phyloP scores from a whole-genome alignment of 2,329 filamentous ascomycete genomes.

The Alternaria viburni region DNA sequence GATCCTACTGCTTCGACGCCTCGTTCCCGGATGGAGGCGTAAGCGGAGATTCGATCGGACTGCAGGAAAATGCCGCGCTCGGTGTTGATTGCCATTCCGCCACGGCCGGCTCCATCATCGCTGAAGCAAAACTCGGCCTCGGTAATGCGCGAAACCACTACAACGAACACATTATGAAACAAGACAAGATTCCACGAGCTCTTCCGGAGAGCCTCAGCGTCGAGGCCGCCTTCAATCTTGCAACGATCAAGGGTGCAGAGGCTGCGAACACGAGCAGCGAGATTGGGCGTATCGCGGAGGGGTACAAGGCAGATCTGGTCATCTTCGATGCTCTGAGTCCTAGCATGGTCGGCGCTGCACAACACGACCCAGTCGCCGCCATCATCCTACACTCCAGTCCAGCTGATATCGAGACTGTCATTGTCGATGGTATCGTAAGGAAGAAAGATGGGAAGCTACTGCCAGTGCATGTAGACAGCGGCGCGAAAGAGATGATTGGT shows the following conservation, averaged over 20 bases:
- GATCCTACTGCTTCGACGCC: constrained; percentile 47
- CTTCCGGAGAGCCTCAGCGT: constrained; percentile 54
- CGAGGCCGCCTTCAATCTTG: constrained; percentile 58
- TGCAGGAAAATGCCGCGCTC: constrained; percentile 54
- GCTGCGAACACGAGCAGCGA: constrained; percentile 51
- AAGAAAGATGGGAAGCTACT: constrained; percentile 46
- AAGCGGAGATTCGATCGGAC: constrained; percentile 19
- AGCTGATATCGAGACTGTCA: constrained; percentile 53
- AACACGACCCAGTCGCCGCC: constrained; percentile 52
- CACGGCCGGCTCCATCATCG: constrained; percentile 53
- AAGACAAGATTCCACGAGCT: constrained; percentile 53
- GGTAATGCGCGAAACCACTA: constrained; percentile 55
- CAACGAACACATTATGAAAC: constrained; percentile 49
- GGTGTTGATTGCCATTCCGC: constrained; percentile 64
- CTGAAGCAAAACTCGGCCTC: constrained; percentile 61
- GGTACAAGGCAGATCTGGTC: constrained; percentile 57
- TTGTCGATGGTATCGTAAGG: constrained; percentile 52
- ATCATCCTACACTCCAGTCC: constrained; percentile 52
- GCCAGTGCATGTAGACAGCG: constrained; percentile 29
- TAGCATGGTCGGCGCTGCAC: constrained; percentile 51
- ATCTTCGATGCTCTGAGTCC: constrained; percentile 54
- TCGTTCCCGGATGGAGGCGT: constrained; percentile 21
- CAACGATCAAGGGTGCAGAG: constrained; percentile 55
- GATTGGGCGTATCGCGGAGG: constrained; percentile 55
- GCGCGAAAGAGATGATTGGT: constrained; percentile 16